Evolutionary conservation across 202 grass and related monocot genomes (phyloP).

Genomic region (Setaria italica): DNA sequence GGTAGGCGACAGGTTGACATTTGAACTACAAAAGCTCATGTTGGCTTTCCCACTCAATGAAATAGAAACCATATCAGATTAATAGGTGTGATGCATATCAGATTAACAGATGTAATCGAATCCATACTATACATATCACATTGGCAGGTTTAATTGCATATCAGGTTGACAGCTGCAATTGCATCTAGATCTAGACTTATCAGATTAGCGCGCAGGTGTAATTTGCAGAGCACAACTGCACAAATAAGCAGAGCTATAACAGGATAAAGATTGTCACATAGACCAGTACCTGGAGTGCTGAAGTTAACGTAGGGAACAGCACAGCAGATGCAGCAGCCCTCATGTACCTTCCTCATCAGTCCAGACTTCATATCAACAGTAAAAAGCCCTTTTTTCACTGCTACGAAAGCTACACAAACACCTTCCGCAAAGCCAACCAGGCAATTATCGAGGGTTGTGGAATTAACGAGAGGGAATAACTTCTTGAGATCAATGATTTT

Average conservation of each 20-base stretch:
- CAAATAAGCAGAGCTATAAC: neutral
- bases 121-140: neutral
- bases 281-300: neutral
- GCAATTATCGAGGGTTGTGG: no score
- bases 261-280: neutral
- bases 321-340: neutral
- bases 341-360: neutral
- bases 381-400: neutral
- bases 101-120: neutral
- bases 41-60: neutral
- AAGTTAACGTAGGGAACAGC: neutral
- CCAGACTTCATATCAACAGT: constrained; percentile 5
- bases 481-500: neutral
- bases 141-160: no score
- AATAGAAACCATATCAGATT: neutral
- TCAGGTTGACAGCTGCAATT: no score
- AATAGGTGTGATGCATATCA: neutral
- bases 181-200: neutral
- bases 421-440: neutral
- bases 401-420: neutral
- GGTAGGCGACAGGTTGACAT: no score
- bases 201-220: neutral
- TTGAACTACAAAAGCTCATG: no score
- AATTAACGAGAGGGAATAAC: neutral
- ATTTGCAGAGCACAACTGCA: neutral